Conservation (phyloP, 2,329 filamentous ascomycete genomes). For the Leptographium radiaticola region DNA sequence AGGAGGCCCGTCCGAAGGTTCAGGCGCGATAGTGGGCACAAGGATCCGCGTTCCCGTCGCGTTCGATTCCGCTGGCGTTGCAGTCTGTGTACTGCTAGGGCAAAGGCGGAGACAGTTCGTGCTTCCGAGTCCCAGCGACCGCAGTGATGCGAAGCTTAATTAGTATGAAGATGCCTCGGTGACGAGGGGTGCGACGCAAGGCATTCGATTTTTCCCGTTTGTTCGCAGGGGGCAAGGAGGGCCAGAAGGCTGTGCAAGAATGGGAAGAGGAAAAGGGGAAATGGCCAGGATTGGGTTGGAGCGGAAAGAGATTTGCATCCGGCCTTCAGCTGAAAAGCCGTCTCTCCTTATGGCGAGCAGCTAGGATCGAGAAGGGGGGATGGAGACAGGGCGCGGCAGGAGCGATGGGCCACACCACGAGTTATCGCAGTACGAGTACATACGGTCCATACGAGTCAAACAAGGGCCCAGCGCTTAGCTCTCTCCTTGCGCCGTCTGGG, state of each 20-base stretch:
- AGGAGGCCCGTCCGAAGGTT: background rate
- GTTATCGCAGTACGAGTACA: background rate
- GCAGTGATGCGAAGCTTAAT: constrained; percentile 9
- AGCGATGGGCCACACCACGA: background rate
- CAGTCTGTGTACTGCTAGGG: constrained; percentile 7
- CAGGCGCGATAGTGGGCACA: background rate
- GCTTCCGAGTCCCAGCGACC: background rate
- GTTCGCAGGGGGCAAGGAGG: background rate
- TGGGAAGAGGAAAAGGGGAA: background rate
- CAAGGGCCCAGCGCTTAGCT: background rate
- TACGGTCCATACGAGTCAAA: background rate
- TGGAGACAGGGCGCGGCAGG: background rate
- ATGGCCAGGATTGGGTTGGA: background rate
- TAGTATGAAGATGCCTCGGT: background rate
- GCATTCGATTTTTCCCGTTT: background rate
- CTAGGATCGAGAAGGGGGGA: background rate
- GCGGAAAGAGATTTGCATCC: background rate
- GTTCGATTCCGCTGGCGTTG: background rate
- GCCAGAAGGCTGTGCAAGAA: background rate
- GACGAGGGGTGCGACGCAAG: background rate
- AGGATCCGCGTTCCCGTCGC: background rate
- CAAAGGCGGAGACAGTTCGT: constrained; percentile 6
- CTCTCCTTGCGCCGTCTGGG: background rate
- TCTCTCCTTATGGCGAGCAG: background rate
- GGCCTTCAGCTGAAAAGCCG: background rate